These are phyloP conservation scores for Triticum urartu DNA, from an alignment of 176 grass and related monocot species.

Conservation along the genomic window DNA sequence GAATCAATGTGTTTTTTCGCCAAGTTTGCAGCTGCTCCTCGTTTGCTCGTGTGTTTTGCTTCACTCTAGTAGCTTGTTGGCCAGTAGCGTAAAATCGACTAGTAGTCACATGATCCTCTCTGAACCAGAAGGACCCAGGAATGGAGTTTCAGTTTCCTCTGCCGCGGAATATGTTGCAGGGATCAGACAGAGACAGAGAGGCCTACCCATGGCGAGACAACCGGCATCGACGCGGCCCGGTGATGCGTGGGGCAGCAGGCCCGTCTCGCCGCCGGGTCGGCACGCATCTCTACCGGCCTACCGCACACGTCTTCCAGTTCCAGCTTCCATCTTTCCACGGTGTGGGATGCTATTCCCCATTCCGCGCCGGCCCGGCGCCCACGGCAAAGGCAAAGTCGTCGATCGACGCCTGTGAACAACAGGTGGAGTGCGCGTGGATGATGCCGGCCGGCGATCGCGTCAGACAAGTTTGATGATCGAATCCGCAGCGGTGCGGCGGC, in stretches of 20 bases:
- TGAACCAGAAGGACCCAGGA: too few species aligned
- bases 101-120: not conserved
- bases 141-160: not conserved
- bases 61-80: not conserved
- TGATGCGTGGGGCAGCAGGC: not conserved
- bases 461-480: not conserved
- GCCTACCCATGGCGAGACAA: not conserved
- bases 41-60: not conserved
- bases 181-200: too few species aligned
- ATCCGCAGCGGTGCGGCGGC: not conserved
- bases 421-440: too few species aligned
- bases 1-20: slow-evolving; percentile 8
- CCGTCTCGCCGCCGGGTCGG: too few species aligned
- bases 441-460: too few species aligned
- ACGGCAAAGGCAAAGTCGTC: too few species aligned
- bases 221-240: not conserved
- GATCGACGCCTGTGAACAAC: too few species aligned
- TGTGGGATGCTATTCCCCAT: too few species aligned
- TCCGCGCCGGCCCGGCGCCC: too few species aligned
- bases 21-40: not conserved
- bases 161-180: not conserved
- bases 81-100: not conserved
- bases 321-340: too few species aligned
- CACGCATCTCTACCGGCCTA: too few species aligned
- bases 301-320: too few species aligned